These are phyloP conservation scores for Citrus medica DNA, from an alignment of 345 rosid genomes.

Conservation along the genomic window DNA sequence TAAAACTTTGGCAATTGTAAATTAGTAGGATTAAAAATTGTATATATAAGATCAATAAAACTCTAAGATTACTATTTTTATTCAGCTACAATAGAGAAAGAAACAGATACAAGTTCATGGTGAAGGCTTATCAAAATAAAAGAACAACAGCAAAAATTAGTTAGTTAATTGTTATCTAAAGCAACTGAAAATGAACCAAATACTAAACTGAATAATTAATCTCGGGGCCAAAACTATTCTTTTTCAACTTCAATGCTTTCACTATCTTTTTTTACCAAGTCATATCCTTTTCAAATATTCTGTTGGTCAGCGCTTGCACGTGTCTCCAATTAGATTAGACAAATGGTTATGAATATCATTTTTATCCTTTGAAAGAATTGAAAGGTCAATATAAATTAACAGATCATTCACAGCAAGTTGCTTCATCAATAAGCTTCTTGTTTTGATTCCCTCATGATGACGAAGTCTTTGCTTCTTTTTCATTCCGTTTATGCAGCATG, in stretches of 20 bases:
- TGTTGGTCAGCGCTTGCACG: conserved; percentile 2
- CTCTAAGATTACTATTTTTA: too few relatives aligned
- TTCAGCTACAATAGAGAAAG: too few relatives aligned
- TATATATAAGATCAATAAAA: too few relatives aligned
- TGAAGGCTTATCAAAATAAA: too few relatives aligned
- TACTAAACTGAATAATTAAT: too few relatives aligned
- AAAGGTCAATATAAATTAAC: conserved; percentile 9
- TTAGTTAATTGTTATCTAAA: too few relatives aligned
- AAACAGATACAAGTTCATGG: too few relatives aligned
- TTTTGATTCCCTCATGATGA: background rate
- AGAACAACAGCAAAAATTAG: too few relatives aligned
- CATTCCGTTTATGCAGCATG: background rate
- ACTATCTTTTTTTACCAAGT: background rate
- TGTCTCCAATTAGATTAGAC: background rate
- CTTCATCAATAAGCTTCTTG: background rate
- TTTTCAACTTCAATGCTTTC: background rate
- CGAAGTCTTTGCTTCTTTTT: background rate
- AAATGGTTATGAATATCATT: background rate
- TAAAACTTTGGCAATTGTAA: too few relatives aligned
- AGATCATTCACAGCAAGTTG: conserved; percentile 12
- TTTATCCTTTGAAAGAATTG: background rate
- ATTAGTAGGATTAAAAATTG: too few relatives aligned
- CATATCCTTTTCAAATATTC: background rate
- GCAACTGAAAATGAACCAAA: too few relatives aligned
- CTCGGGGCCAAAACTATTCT: too few relatives aligned